Percentiles rank a stretch among this genome's conserved stretches.
Conservation (phyloP, 116 monocot species). For the Phalaenopsis hybrid region DNA sequence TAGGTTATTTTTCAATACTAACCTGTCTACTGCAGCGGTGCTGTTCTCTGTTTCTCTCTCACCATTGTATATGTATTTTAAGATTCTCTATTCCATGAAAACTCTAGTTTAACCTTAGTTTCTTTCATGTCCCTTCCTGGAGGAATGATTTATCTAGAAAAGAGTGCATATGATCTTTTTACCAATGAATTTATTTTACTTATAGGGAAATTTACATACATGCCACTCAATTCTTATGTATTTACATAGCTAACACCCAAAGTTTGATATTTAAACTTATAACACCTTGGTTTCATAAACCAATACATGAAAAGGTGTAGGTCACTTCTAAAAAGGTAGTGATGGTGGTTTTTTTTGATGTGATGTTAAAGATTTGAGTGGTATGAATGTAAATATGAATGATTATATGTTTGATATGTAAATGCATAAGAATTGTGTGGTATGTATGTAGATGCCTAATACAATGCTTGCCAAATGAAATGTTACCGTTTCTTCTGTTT, state of each 20-base stretch:
- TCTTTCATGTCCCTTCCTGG: neutral
- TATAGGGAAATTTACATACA: neutral
- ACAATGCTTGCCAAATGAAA: neutral
- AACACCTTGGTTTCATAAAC: too few species aligned
- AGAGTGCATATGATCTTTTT: neutral
- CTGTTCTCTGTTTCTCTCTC: neutral
- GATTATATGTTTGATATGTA: too few species aligned
- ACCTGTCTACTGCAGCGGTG: neutral
- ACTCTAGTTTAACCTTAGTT: neutral
- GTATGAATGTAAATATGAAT: too few species aligned
- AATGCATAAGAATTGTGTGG: too few species aligned
- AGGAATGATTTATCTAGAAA: neutral
- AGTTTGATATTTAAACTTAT: too few species aligned
- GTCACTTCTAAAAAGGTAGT: too few species aligned
- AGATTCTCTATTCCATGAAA: neutral
- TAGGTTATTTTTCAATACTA: neutral
- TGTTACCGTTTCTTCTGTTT: neutral
- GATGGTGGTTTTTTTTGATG: too few species aligned
- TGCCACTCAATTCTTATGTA: too few species aligned
- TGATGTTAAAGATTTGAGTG: too few species aligned
- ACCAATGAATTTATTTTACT: neutral
- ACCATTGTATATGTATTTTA: neutral
- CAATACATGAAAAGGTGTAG: too few species aligned
- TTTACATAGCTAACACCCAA: too few species aligned
- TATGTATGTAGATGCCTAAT: too few species aligned